Conservation (phyloP, 371 early-diverging fungal genomes). For the Apophysomyces trapeziformis region DNA sequence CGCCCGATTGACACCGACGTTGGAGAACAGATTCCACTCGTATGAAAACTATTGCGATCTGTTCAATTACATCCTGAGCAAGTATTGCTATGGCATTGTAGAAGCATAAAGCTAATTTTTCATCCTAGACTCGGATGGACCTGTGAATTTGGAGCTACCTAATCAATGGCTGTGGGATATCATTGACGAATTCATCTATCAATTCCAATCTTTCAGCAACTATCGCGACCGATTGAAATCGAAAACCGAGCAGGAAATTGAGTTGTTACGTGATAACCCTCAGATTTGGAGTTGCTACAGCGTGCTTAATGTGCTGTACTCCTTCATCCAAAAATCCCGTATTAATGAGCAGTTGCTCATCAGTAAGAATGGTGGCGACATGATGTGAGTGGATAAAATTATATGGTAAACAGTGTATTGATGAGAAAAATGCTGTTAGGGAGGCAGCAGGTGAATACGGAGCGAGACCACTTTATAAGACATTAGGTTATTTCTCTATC, state of each 20-base stretch:
- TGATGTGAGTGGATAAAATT: constrained; percentile 44
- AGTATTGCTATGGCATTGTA: constrained; percentile 26
- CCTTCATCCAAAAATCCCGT: constrained; percentile 90
- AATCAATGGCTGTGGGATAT: constrained; percentile 99
- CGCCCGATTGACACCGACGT: constrained; percentile 83
- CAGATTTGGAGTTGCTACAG: constrained; percentile 96
- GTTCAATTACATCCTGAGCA: constrained; percentile 94
- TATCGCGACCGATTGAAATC: constrained; percentile 85
- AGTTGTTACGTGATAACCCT: constrained; percentile 77
- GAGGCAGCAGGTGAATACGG: constrained; percentile 84
- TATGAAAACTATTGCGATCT: constrained; percentile 95
- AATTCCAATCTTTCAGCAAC: constrained; percentile 96
- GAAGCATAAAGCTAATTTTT: background rate
- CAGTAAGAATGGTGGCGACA: constrained; percentile 87
- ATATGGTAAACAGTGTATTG: background rate
- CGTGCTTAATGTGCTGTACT: constrained; percentile 94
- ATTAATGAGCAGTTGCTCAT: constrained; percentile 92
- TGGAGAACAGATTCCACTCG: constrained; percentile 90
- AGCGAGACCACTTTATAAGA: constrained; percentile 84
- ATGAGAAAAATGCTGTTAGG: constrained; percentile 17
- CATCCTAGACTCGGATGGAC: constrained; percentile 75
- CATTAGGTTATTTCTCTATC: constrained; percentile 96
- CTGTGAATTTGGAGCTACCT: constrained; percentile 88
- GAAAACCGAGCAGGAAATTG: constrained; percentile 83
- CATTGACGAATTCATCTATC: constrained; percentile 98